Base-by-base conservation (phyloP, 192 early-diverging fungal species). In the Cladochytrium replicatum region DNA sequence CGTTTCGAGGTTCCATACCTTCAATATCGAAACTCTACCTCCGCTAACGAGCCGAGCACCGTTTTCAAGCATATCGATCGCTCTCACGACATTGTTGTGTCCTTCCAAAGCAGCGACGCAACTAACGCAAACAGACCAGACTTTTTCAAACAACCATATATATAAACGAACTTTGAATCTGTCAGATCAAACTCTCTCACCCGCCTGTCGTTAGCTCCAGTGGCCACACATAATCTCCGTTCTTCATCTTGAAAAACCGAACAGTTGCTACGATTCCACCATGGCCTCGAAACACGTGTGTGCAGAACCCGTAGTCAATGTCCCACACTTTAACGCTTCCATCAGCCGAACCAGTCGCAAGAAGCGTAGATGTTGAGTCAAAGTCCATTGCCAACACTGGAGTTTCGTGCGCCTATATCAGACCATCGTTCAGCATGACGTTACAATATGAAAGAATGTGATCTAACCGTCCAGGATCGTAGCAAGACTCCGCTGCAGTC, bases 261-360 rank as follows among this genome's bases (percentile, higher is more conserved):
- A 99, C 74, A 0, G 75, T 72, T 32, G 82, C 83, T 30, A 99
- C 68, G 6, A 96, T 77, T 11, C 92, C 93, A 29, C 80, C 69
- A 44, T 99, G 96, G 41, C 93, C 93, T 44, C 80, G 80, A 57
- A 99, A 88, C 59, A 88, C 89, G 60, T 99, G 96, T 46, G 96
- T 97, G 58, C 87, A 90, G 67, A 76, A 91, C 15, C 89, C 92
- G 43, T 78, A 71, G 43, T 84, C 85, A 50, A 91, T 86, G 63
- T 99, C 92, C 93, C 93, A 99, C 6, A 97, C 86, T 47, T 88
- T 89, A 38, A 99, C 82, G 7, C 87, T 89, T 49, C 80, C 83
- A 62, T 99, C 96, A 1, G 96, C 92, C 9, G 88, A 91, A 30
- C 93, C 96, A 1, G 92, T 96, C 6, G 96, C 96, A 4, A 97